Evolutionary conservation across 805 yeast species (phyloP), one percentile per base, ranked within the genome.

Genomic region (Saccharomycopsis javanensis): DNA sequence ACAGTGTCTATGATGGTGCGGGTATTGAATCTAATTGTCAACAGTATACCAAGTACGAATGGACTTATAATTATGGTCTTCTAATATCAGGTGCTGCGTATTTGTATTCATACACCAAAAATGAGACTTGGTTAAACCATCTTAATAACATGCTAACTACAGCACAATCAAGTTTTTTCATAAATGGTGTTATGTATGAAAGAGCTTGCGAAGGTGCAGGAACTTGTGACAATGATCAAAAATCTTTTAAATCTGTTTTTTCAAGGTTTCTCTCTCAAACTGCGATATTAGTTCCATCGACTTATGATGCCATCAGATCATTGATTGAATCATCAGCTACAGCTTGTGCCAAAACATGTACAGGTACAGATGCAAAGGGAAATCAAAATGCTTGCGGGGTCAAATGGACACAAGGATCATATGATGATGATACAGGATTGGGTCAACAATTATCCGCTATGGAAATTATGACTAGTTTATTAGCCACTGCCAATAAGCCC

Each of bases 371-470:
- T 60, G 15, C 46, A 18, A 38, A 28, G 16, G 56, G 56, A 10
- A 53, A 51, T 20, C 27, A 23, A 3, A 57, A 55, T 34, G 56
- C 56, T 20, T 89, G 96, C 72, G 96, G 96, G 51, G 68, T 77
- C 55, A 74, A 83, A 68, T 88, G 96, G 96, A 67, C 77, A 13
- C 59, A 64, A 15, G 71, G 70, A 37, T 74, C 78, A 4, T 86
- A 85, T 81, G 96, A 88, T 68, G 80, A 78, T 1, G 66, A 64
- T 57, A 87, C 79, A 64, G 96, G 96, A 0, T 76, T 88, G 42
- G 96, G 96, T 53, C 95, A 89, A 69, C 96, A 88, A 69, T 83
- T 86, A 77, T 72, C 80, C 35, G 95, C 95, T 0, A 71, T 87
- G 54, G 96, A 88, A 62, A 75, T 77, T 1, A 75, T 86, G 35